Evolutionary conservation across 2,329 filamentous ascomycete species (phyloP).

Genomic region (Ophiostoma australiae): DNA sequence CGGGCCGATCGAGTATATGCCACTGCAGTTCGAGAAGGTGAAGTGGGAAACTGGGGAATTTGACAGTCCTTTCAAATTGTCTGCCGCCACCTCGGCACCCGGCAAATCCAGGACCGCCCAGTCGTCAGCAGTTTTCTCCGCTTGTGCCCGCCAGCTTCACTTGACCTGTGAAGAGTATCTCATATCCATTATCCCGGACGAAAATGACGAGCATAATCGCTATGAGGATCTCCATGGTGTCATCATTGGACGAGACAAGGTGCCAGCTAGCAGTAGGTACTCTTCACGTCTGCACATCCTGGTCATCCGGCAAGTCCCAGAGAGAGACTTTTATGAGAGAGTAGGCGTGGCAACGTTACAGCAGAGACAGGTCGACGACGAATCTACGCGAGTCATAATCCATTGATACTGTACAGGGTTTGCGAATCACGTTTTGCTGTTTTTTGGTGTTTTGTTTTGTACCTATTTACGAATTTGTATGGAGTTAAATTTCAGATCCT

Average conservation of each 20-base stretch:
- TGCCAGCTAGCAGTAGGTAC: rapidly evolving
- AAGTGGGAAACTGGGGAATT: background rate
- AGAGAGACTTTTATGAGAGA: background rate
- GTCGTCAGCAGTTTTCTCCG: no score
- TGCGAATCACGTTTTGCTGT: no score
- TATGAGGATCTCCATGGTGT: background rate
- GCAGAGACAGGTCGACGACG: background rate
- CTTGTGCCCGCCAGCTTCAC: no score
- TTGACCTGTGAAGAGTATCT: no score
- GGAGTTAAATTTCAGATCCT: no score
- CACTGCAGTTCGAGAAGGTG: background rate
- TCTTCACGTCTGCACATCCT: background rate
- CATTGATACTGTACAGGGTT: background rate
- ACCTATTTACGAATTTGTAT: no score
- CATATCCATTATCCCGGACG: background rate
- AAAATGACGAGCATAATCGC: background rate
- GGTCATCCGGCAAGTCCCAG: background rate
- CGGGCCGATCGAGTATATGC: background rate
- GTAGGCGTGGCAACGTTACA: background rate
- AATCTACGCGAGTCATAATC: background rate
- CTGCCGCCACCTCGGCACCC: no score
- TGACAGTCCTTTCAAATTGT: background rate
- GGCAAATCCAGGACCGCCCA: no score
- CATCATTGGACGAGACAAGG: background rate
- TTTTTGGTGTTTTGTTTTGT: no score